phyloP scores from a whole-genome alignment of 163 green algal species.

The Coccomyxa subellipsoidea region DNA sequence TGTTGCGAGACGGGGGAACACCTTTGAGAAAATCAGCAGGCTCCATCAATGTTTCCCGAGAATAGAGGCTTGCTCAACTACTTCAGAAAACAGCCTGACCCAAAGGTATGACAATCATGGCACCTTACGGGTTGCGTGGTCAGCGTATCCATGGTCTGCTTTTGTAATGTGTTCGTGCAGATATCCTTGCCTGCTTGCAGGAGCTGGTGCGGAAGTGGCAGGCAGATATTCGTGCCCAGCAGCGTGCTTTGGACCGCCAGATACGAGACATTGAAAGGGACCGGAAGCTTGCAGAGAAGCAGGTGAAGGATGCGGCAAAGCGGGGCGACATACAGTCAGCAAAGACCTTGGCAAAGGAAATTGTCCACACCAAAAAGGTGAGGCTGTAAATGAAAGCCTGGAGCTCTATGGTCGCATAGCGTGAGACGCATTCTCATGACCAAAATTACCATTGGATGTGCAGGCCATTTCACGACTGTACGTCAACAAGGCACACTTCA shows the following conservation, averaged over 20 bases:
- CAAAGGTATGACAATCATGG: no score
- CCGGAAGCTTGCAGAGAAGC: constrained; percentile 76
- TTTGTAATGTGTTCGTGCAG: not conserved
- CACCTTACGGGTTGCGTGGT: no score
- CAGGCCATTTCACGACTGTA: constrained; percentile 70
- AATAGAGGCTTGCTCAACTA: constrained; percentile 2
- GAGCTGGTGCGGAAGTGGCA: constrained; percentile 89
- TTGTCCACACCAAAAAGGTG: constrained; percentile 61
- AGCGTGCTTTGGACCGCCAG: constrained; percentile 71
- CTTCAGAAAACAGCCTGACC: constrained; percentile 67
- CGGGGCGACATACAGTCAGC: constrained; percentile 26
- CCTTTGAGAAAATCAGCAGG: no score
- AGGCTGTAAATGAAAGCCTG: not conserved
- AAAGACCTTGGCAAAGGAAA: constrained; percentile 73
- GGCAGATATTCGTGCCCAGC: constrained; percentile 63
- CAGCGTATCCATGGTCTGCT: no score
- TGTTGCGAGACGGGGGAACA: no score
- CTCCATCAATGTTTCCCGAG: not conserved
- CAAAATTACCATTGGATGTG: not conserved
- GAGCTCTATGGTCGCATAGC: no score
- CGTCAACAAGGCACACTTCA: constrained; percentile 91
- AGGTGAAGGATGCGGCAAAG: constrained; percentile 46
- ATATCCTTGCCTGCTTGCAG: constrained; percentile 31
- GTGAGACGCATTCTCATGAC: no score
- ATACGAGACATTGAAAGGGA: constrained; percentile 58